Evolutionary conservation across 139 green algal genomes (phyloP).

Genomic region (Spirogloea muscicola): DNA sequence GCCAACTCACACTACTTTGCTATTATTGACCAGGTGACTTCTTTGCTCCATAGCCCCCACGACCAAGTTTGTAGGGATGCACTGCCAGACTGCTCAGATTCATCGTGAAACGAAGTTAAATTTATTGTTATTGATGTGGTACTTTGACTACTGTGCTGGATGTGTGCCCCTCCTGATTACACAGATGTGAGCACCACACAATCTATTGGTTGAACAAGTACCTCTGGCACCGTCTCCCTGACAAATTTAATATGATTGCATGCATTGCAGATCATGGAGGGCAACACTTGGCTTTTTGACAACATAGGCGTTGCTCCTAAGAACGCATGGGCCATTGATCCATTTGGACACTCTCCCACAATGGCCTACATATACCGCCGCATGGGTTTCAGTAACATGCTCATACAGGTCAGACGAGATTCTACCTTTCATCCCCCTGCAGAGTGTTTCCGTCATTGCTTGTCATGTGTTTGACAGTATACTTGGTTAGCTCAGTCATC

Average conservation of each 20-base stretch:
- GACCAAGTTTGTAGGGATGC: not conserved
- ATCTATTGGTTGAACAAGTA: too few relatives aligned
- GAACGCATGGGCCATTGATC: conserved; percentile 41
- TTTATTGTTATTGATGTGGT: conserved; percentile 10
- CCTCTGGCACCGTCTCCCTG: not conserved
- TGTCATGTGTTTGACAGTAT: too few relatives aligned
- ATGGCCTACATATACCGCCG: conserved; percentile 34
- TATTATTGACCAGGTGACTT: conserved; percentile 28
- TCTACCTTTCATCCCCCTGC: too few relatives aligned
- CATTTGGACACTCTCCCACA: conserved; percentile 39
- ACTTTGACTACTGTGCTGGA: conserved; percentile 14
- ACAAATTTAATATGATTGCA: not conserved
- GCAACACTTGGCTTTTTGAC: conserved; percentile 37
- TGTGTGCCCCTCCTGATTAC: not conserved
- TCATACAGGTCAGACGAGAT: too few relatives aligned
- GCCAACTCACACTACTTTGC: conserved; percentile 37
- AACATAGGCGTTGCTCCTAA: conserved; percentile 12
- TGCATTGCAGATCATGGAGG: conserved; percentile 34
- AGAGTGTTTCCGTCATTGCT: too few relatives aligned
- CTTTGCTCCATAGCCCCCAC: not conserved
- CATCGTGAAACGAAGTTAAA: not conserved
- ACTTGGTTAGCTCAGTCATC: too few relatives aligned
- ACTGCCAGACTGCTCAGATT: not conserved
- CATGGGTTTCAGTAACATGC: conserved; percentile 32
- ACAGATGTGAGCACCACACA: not conserved